Conservation (phyloP, 2,329 filamentous ascomycete genomes). For the Diaporthe ilicicola region DNA sequence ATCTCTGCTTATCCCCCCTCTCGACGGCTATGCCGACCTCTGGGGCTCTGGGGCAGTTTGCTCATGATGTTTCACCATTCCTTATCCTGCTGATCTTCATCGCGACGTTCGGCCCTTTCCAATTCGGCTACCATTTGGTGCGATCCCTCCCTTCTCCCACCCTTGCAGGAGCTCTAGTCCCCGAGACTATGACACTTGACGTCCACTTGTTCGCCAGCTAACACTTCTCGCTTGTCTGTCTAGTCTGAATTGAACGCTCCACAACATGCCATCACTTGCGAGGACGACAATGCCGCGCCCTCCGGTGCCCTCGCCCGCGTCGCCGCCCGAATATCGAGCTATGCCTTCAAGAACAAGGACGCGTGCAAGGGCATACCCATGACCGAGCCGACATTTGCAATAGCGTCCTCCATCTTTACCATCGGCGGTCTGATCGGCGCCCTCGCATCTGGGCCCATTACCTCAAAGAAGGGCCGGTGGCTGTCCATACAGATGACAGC, state of each 20-base stretch:
- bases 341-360: conserved; percentile 45
- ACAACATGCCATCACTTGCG: conserved; percentile 91
- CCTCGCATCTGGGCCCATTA: conserved; percentile 79
- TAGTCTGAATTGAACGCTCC: conserved; percentile 96
- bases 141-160: conserved; percentile 57
- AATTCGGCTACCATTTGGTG: conserved; percentile 95
- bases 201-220: not conserved
- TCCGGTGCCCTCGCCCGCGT: conserved; percentile 54
- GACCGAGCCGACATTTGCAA: conserved; percentile 81
- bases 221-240: conserved; percentile 36
- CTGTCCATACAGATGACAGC: conserved; percentile 81
- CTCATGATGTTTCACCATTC: conserved; percentile 72
- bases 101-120: conserved; percentile 85
- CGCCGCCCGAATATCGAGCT: conserved; percentile 39
- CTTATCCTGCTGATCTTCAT: conserved; percentile 79
- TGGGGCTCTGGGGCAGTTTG: conserved; percentile 48
- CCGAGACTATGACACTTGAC: conserved; percentile 35
- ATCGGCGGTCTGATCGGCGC: conserved; percentile 88
- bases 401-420: conserved; percentile 90
- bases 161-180: conserved; percentile 87
- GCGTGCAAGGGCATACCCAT: conserved; percentile 82
- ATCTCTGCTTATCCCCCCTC: not conserved
- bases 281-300: conserved; percentile 50
- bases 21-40: conserved; percentile 24
- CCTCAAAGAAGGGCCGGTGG: conserved; percentile 78